Evolutionary conservation across 2,329 filamentous ascomycete species (phyloP), one percentile per base, ranked within the genome.

Genomic region (Albifimbria verrucaria): DNA sequence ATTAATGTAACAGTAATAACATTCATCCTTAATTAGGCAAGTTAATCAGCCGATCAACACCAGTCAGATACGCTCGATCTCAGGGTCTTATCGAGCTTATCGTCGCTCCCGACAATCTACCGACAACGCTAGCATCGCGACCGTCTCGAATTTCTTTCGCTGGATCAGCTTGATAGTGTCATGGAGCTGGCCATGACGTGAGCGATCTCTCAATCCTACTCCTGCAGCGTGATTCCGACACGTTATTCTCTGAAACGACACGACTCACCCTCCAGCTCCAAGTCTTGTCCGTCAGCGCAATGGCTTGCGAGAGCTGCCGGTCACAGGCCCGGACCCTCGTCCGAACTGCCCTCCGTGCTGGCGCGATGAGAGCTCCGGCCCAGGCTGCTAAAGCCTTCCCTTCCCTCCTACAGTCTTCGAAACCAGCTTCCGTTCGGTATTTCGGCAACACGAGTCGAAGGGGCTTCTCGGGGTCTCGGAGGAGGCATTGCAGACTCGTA

Each of bases 401-500:
- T 20, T 18, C 50, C 54, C 61, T 63, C 50, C 44, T 58, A 49
- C 54, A 42, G 25, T 55, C 51, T n/a, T 55, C 55, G 25, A 55
- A 50, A 28, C 18, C 50, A 18, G 57, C 52, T 20, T 57, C 60
- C 51, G 55, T 55, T 7, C 68, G 76, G 44, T 58, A 59, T 23
- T 74, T 79, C 53, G 67, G 67, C 61, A 69, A 56, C 56, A 70
- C 76, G 22, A 54, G 63, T 52, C 60, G 17, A 65, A 66, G 45
- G 63, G 57, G 3, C 60, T 72, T 2, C 59, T 77, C 20, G 66
- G 67, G 48, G 66, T 68, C 5, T 56, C 76, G 9, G 63, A 67
- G 7, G 63, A 63, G 21, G 61, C 17, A 55, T 76, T 23, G 57
- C 65, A 28, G 69, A 77, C 54, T 72, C 76, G 12, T 97, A 97